phyloP scores from a whole-genome alignment of 2,329 filamentous ascomycete species.

The Botryotinia calthae region DNA sequence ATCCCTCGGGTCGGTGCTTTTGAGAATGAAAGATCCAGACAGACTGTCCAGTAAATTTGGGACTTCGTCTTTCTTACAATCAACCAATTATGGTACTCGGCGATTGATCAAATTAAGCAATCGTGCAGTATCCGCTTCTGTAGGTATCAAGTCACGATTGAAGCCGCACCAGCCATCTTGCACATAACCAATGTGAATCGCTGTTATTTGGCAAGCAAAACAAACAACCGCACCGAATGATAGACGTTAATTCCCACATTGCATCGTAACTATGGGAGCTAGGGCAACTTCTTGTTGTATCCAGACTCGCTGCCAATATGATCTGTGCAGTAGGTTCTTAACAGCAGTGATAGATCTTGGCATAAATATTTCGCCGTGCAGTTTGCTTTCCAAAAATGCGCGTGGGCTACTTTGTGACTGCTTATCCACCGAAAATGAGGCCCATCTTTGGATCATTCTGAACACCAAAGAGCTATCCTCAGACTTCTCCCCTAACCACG shows the following conservation, averaged over 20 bases:
- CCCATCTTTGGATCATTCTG: not conserved
- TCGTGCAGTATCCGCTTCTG: accelerated
- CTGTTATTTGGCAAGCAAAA: too few species aligned
- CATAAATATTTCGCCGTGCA: not conserved
- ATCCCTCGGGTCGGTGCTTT: not conserved
- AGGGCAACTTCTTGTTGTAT: not conserved
- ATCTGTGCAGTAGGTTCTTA: not conserved
- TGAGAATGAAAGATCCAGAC: accelerated
- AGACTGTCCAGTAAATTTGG: accelerated
- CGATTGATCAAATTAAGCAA: accelerated
- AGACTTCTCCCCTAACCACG: not conserved
- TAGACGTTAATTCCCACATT: not conserved
- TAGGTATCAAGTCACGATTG: not conserved
- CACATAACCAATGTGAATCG: too few species aligned
- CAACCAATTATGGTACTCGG: accelerated
- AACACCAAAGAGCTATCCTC: not conserved
- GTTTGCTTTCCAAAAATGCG: not conserved
- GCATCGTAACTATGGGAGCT: not conserved
- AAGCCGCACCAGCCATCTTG: too few species aligned
- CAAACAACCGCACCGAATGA: too few species aligned
- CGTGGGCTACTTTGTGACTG: accelerated
- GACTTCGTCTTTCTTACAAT: accelerated
- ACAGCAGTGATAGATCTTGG: not conserved
- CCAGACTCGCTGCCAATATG: not conserved
- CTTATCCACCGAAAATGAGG: not conserved